phyloP scores from a whole-genome alignment of 257 asterid species.

The Perilla frutescens region DNA sequence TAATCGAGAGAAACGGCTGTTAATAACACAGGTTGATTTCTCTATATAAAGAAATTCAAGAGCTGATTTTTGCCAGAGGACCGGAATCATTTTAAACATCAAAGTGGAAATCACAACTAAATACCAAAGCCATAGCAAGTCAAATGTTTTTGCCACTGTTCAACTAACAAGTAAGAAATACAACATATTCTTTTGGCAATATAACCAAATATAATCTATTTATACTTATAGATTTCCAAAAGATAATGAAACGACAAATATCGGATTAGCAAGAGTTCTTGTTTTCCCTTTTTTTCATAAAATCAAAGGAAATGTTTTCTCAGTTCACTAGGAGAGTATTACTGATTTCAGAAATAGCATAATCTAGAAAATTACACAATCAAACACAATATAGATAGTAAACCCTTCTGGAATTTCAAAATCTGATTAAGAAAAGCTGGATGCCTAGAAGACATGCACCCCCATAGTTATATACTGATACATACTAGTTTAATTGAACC shows the following conservation, averaged over 20 bases:
- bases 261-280: background rate
- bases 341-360: background rate
- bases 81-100: background rate
- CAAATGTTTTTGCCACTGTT: background rate
- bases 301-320: background rate
- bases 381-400: background rate
- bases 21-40: background rate
- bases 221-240: background rate
- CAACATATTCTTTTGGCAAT: background rate
- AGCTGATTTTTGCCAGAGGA: background rate
- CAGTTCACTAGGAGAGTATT: background rate
- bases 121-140: background rate
- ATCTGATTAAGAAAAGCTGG: background rate
- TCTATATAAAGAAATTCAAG: background rate
- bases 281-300: background rate
- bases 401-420: background rate
- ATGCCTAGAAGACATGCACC: background rate
- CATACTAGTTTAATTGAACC: background rate
- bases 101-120: constrained; percentile 1
- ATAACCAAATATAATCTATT: background rate
- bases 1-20: background rate
- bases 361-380: background rate
- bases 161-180: background rate
- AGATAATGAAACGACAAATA: background rate
- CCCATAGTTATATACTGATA: background rate